A percentile compares a stretch with the other conserved stretches of the same genome.
phyloP scores from a whole-genome alignment of 1,139 yeast genomes.

The Zygoascus hellenicus region DNA sequence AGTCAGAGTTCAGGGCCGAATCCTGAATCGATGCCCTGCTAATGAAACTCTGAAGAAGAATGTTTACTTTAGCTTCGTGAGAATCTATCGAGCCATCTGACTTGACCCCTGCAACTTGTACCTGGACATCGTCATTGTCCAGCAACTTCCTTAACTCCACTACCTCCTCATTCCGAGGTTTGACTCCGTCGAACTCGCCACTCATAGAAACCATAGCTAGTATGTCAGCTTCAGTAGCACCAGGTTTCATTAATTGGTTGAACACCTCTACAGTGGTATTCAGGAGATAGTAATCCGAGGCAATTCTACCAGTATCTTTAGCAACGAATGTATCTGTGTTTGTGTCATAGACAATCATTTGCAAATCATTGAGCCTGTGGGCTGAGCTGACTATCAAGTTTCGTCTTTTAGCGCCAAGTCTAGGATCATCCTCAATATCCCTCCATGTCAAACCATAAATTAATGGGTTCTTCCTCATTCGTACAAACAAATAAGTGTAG shows the following conservation, averaged over 20 bases:
- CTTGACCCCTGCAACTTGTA: slow-evolving; percentile 56
- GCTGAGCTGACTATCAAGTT: slow-evolving; percentile 78
- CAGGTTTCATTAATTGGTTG: slow-evolving; percentile 75
- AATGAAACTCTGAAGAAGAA: slow-evolving; percentile 80
- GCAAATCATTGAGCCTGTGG: slow-evolving; percentile 69
- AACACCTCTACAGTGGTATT: slow-evolving; percentile 85
- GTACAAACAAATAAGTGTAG: slow-evolving; percentile 85
- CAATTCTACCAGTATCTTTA: slow-evolving; percentile 88
- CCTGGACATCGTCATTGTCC: slow-evolving; percentile 50
- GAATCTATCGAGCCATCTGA: slow-evolving; percentile 56
- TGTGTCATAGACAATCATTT: slow-evolving; percentile 92
- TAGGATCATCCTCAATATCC: slow-evolving; percentile 77
- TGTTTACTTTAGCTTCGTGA: slow-evolving; percentile 81
- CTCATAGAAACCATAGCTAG: slow-evolving; percentile 87
- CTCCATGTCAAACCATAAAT: slow-evolving; percentile 91
- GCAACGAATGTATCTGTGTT: slow-evolving; percentile 67
- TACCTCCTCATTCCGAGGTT: slow-evolving; percentile 82
- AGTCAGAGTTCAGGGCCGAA: slow-evolving; percentile 81
- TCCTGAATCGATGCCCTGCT: slow-evolving; percentile 55
- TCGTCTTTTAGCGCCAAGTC: slow-evolving; percentile 65
- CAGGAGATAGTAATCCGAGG: slow-evolving; percentile 86
- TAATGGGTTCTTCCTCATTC: slow-evolving; percentile 93
- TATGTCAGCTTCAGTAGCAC: slow-evolving; percentile 89
- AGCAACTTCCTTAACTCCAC: slow-evolving; percentile 57
- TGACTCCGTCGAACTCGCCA: slow-evolving; percentile 87